Evolutionary conservation across 2,329 filamentous ascomycete genomes (phyloP).

Genomic region (Verticillium isaacii): DNA sequence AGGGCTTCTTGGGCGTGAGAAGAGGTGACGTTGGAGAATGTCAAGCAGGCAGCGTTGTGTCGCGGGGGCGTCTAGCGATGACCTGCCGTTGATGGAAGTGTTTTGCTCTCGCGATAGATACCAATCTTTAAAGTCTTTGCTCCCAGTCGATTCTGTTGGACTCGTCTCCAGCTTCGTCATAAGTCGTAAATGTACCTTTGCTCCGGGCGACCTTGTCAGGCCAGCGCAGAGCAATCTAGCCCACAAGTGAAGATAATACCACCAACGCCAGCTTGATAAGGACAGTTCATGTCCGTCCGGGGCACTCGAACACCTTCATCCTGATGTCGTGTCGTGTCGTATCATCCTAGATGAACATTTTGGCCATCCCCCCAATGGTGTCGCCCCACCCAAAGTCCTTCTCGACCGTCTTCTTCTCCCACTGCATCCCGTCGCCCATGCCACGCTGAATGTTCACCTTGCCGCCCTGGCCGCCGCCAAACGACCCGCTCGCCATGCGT

Average conservation of each 20-base stretch:
- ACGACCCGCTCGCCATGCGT: slow-evolving; percentile 40
- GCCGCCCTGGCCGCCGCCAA: slow-evolving; percentile 15
- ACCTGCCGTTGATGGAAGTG: not conserved
- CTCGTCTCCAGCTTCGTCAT: not conserved
- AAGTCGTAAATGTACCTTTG: not conserved
- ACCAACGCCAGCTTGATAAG: not conserved
- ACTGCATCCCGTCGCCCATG: slow-evolving; percentile 26
- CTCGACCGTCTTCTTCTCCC: slow-evolving; percentile 32
- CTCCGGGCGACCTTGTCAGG: not conserved
- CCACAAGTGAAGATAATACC: not conserved
- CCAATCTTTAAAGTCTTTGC: not conserved
- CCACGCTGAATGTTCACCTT: slow-evolving; percentile 28
- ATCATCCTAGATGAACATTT: slow-evolving; percentile 23
- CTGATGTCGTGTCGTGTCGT: no score
- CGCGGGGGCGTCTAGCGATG: no score
- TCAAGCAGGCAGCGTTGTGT: not conserved
- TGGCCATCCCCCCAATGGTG: slow-evolving; percentile 32
- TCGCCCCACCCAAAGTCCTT: slow-evolving; percentile 28
- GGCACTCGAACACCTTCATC: no score
- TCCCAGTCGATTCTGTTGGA: not conserved
- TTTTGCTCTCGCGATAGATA: not conserved
- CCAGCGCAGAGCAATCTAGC: not conserved
- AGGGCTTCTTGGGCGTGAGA: not conserved
- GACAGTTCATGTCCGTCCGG: not conserved
- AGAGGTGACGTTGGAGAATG: not conserved